Percentiles rank a stretch among this genome's conserved stretches.
Conservation (phyloP, 2,329 filamentous ascomycete genomes). For the Colletotrichum lentis region DNA sequence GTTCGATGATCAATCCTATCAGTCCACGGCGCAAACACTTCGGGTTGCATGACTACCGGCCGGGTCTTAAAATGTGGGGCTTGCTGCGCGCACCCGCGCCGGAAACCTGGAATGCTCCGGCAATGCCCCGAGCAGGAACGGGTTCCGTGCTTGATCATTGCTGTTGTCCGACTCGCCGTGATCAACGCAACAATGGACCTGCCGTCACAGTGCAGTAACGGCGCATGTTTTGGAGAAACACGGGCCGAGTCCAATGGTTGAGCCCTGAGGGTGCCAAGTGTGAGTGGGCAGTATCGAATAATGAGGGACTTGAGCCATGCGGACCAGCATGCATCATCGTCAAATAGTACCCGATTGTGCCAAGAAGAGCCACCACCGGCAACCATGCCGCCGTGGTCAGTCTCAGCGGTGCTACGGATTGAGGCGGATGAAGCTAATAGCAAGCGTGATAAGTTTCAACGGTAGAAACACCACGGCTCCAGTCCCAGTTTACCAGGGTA, state of each 20-base stretch:
- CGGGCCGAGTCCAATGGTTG: background rate
- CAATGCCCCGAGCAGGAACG: slow-evolving; percentile 23
- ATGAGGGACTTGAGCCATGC: background rate
- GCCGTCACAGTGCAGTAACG: slow-evolving; percentile 13
- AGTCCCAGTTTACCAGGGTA: background rate
- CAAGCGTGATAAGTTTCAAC: slow-evolving; percentile 29
- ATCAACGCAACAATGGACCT: slow-evolving; percentile 5
- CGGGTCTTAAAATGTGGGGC: slow-evolving; percentile 35
- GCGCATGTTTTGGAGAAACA: slow-evolving; percentile 12
- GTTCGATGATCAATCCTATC: slow-evolving; percentile 22
- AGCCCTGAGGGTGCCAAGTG: background rate
- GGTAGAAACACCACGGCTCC: slow-evolving; percentile 16
- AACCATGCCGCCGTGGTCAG: background rate
- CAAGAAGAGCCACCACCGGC: background rate
- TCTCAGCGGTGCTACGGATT: slow-evolving; percentile 22
- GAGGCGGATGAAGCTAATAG: slow-evolving; percentile 15
- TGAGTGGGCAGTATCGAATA: background rate
- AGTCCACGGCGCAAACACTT: slow-evolving; percentile 10
- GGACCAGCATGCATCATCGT: slow-evolving; percentile 1
- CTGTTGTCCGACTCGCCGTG: slow-evolving; percentile 17
- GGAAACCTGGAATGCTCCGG: slow-evolving; percentile 16
- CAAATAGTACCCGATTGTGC: background rate
- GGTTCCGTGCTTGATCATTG: slow-evolving; percentile 14
- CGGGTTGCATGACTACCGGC: slow-evolving; percentile 32
- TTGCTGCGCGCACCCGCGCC: slow-evolving; percentile 17